phyloP scores from a whole-genome alignment of 768 basidiomycete species.

The Pleurotus citrinopileatus region DNA sequence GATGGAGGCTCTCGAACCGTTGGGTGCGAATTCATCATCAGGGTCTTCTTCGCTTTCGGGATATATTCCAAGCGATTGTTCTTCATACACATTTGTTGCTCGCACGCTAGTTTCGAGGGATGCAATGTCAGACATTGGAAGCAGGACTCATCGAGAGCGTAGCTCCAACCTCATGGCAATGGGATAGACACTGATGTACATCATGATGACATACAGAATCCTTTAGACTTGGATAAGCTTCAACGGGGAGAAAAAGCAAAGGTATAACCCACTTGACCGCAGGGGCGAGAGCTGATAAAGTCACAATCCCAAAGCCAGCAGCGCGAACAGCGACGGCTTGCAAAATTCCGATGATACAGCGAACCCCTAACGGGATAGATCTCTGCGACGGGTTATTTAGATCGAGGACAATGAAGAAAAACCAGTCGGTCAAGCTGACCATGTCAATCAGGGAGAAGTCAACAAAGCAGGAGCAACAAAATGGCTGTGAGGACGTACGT shows the following conservation, averaged over 20 bases:
- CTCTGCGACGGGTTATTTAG: conserved; percentile 73
- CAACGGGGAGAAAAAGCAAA: background rate
- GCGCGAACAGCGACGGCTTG: conserved; percentile 84
- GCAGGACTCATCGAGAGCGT: background rate
- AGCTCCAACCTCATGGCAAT: conserved; percentile 70
- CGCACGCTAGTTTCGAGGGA: conserved; percentile 79
- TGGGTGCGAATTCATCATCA: conserved; percentile 40
- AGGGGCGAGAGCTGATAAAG: conserved; percentile 73
- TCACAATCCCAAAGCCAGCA: conserved; percentile 82
- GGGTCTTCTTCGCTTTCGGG: conserved; percentile 47
- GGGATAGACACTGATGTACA: conserved; percentile 84
- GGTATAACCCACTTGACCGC: conserved; percentile 73
- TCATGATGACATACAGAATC: conserved; percentile 71
- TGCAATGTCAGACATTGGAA: background rate
- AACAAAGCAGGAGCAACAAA: conserved; percentile 2
- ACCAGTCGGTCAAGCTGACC: conserved; percentile 76
- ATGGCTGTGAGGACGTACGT: no score
- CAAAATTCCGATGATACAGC: conserved; percentile 72
- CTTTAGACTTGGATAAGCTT: background rate
- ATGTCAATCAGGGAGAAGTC: background rate
- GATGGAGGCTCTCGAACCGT: conserved; percentile 52
- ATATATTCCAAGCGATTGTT: conserved; percentile 84
- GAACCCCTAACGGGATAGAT: conserved; percentile 63
- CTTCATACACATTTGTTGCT: conserved; percentile 93
- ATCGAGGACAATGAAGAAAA: conserved; percentile 86